Evolutionary conservation across 2,329 filamentous ascomycete genomes (phyloP).

Genomic region (Penicillium sp.): DNA sequence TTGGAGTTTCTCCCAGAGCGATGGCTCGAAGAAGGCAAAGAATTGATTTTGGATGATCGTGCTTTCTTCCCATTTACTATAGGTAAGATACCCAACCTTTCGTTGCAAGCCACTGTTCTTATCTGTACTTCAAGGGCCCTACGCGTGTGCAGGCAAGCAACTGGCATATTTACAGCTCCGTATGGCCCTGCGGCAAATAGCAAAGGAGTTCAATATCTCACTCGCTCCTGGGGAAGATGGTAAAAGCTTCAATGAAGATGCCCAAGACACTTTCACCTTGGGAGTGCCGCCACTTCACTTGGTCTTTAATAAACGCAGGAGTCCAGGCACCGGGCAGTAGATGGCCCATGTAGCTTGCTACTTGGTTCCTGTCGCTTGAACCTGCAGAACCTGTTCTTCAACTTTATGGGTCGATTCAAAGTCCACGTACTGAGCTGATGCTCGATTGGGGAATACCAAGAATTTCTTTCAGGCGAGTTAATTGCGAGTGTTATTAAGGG

Average conservation of each 20-base stretch:
- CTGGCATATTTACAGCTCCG: constrained; percentile 37
- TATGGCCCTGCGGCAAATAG: constrained; percentile 24
- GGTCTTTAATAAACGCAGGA: constrained; percentile 6
- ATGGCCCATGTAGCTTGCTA: neutral
- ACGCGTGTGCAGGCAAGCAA: constrained; percentile 34
- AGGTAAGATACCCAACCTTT: constrained; percentile 5
- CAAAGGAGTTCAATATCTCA: constrained; percentile 21
- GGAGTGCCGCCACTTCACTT: constrained; percentile 32
- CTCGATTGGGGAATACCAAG: neutral
- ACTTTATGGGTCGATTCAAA: neutral
- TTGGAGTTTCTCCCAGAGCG: constrained; percentile 36
- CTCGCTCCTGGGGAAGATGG: constrained; percentile 26
- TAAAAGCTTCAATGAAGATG: constrained; percentile 15
- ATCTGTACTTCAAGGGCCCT: constrained; percentile 21
- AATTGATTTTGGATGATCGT: constrained; percentile 22
- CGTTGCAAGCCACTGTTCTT: neutral
- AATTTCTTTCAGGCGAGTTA: neutral
- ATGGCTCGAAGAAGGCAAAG: constrained; percentile 28
- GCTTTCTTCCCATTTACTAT: constrained; percentile 33
- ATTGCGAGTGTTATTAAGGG: too few relatives aligned
- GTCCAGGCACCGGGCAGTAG: neutral
- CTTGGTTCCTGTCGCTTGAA: neutral
- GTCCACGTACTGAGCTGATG: neutral
- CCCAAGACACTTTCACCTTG: constrained; percentile 28
- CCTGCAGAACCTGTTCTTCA: too few relatives aligned